Evolutionary conservation across 2,329 filamentous ascomycete species (phyloP), one percentile per base, ranked within the genome.

Genomic region (Penicillium thymicola): DNA sequence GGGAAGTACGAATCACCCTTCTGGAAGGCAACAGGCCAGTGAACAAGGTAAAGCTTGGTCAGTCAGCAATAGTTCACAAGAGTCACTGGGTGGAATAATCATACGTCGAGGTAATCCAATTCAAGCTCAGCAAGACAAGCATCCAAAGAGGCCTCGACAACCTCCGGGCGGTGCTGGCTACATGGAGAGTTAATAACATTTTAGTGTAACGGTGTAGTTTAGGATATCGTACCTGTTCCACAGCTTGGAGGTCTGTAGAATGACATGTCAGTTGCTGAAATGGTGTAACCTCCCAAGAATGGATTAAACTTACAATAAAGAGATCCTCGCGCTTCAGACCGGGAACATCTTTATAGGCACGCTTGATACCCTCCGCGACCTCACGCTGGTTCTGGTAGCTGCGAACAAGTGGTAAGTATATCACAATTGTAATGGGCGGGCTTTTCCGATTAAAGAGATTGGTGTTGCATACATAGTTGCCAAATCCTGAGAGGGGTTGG

Each of bases 231-330:
- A 62, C 60, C 36, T 71, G 72, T 85, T 85, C 83, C 82, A 86
- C 13, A 86, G 74, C 74, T 87, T 87, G 60, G 79, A 80, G n/a
- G 83, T 85, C 72, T 75, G 47, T 53, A 28, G 4, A 18, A 37
- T 27, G 0, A 14, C 5, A 36, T 4, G 21, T 45, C 14, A 56
- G 54, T 52, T 21, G 6, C 27, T 41, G 16, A 28, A 34, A 43
- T 4, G 2, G 0, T 14, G 21, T 16, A 16, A 27, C 10, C 14
- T 41, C 13, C 9, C 5, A 8, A 25, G 5, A 9, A 36, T 21
- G 23, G 5, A 11, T 40, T 6, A 28, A 21, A 60, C 70, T 57
- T 65, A 75, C 72, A 57, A 75, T 75, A 65, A 75, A 75, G 42
- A 75, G 55, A 54, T 75, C 73, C 65, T 74, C 72, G 54, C 73